Evolutionary conservation across 1,284 basidiomycete species (phyloP).

Genomic region (Tilletia walkeri): DNA sequence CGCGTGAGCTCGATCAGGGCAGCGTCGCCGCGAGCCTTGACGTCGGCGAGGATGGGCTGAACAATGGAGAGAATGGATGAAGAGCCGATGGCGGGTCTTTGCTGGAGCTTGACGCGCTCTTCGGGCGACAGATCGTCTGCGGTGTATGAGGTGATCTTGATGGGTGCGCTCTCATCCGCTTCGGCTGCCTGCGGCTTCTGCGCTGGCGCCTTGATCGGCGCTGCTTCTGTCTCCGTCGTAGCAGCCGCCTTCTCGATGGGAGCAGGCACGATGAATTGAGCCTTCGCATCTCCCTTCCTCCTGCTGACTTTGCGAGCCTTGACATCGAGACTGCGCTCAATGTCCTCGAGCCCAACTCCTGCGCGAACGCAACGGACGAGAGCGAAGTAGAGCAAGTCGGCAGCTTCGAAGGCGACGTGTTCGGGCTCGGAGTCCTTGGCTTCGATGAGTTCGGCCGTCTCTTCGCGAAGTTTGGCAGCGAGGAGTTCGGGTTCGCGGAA

Average conservation of each 20-base stretch:
- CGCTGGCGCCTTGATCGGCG: slow-evolving; percentile 17
- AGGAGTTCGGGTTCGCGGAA: slow-evolving; percentile 81
- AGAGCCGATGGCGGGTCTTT: slow-evolving; percentile 86
- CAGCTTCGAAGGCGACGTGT: slow-evolving; percentile 86
- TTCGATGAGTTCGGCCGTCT: slow-evolving; percentile 90
- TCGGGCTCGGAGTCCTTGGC: slow-evolving; percentile 74
- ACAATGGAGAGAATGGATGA: slow-evolving; percentile 93
- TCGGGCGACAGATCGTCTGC: slow-evolving; percentile 58
- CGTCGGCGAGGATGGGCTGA: slow-evolving; percentile 86
- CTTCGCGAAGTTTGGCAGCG: slow-evolving; percentile 92
- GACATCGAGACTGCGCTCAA: slow-evolving; percentile 78
- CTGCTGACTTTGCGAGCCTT: slow-evolving; percentile 86
- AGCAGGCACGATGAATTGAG: slow-evolving; percentile 65
- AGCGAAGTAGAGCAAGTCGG: slow-evolving; percentile 92
- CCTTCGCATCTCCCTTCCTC: slow-evolving; percentile 88
- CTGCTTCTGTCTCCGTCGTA: slow-evolving; percentile 19
- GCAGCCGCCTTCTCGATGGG: slow-evolving; percentile 21
- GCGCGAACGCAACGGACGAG: slow-evolving; percentile 80
- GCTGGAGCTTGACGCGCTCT: slow-evolving; percentile 72
- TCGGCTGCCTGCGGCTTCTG: background rate
- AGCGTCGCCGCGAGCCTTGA: slow-evolving; percentile 77
- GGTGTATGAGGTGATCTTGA: slow-evolving; percentile 49
- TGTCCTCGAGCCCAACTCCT: slow-evolving; percentile 79
- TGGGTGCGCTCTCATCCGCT: slow-evolving; percentile 59
- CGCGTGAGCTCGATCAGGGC: slow-evolving; percentile 85